A percentile compares a stretch with the other conserved stretches of the same genome.
Evolutionary conservation across 148 eudicot genomes (phyloP).

Genomic region (Fagopyrum tataricum): DNA sequence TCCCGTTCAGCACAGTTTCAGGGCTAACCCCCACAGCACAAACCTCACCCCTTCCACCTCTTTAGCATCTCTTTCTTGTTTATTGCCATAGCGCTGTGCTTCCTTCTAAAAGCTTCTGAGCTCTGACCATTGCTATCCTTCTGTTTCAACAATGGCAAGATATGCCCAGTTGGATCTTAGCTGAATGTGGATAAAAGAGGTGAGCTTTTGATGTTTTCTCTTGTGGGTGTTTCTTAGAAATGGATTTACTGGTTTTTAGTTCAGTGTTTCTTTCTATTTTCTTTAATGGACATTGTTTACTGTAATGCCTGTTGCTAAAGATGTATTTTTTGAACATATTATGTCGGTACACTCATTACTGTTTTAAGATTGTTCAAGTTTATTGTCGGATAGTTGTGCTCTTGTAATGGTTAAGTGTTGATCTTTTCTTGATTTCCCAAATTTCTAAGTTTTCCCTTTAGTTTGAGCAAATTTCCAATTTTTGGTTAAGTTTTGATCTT

Average conservation of each 20-base stretch:
- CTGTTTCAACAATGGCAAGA: conserved; percentile 5
- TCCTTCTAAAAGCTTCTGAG: neutral
- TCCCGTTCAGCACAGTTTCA: neutral
- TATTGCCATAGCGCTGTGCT: neutral
- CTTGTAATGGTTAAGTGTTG: conserved; percentile 8
- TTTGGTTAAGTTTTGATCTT: no score
- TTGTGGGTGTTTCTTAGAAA: conserved; percentile 3
- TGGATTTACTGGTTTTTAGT: conserved; percentile 29
- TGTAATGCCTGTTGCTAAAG: conserved; percentile 19
- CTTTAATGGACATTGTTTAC: conserved; percentile 38
- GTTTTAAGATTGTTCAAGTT: neutral
- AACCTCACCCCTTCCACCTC: conserved; percentile 24
- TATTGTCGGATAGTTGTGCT: neutral
- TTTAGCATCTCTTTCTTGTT: conserved; percentile 25
- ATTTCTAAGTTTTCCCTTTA: conserved; percentile 14
- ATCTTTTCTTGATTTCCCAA: neutral
- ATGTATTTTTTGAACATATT: conserved; percentile 17
- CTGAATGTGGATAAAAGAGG: conserved; percentile 11
- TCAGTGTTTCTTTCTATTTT: conserved; percentile 36
- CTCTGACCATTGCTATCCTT: neutral
- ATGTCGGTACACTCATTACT: conserved; percentile 3
- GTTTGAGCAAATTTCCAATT: neutral
- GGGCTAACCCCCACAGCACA: conserved; percentile 4
- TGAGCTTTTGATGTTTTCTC: neutral
- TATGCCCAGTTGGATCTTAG: neutral